Evolutionary conservation across 1,284 basidiomycete species (phyloP).

Genomic region (Anthracocystis setariae): DNA sequence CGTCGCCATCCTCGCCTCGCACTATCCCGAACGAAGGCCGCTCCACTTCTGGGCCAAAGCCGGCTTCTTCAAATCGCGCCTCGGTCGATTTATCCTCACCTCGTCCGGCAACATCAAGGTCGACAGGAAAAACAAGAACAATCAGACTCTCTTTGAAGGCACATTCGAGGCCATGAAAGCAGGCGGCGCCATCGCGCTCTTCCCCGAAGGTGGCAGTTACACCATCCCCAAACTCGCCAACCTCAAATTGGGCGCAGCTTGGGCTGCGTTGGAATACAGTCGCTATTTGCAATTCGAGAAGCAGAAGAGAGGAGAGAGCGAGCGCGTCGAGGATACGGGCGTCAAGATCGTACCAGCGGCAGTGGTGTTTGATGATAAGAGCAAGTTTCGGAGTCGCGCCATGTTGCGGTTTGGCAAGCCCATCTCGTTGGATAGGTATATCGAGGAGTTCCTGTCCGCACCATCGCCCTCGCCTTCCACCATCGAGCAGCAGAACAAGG

Average conservation of each 20-base stretch:
- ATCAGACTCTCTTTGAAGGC: constrained; percentile 85
- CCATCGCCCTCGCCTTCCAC: not conserved
- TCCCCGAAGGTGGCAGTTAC: constrained; percentile 82
- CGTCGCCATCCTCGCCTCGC: constrained; percentile 69
- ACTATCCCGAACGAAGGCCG: constrained; percentile 80
- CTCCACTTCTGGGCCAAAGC: constrained; percentile 92
- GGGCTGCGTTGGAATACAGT: constrained; percentile 91
- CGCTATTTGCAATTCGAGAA: constrained; percentile 68
- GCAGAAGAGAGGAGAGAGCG: not conserved
- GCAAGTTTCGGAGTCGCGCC: constrained; percentile 83
- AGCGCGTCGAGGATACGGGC: constrained; percentile 56
- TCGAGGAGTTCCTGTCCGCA: constrained; percentile 76
- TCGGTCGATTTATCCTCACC: constrained; percentile 78
- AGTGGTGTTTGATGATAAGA: constrained; percentile 93
- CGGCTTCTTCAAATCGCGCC: constrained; percentile 75
- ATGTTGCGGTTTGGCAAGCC: constrained; percentile 77
- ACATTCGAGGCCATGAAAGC: constrained; percentile 85
- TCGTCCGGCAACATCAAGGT: constrained; percentile 95
- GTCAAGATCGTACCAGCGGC: constrained; percentile 81
- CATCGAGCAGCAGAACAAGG: not conserved
- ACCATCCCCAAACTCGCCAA: constrained; percentile 91
- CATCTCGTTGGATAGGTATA: constrained; percentile 79
- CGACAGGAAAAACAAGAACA: constrained; percentile 89
- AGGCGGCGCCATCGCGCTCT: constrained; percentile 85
- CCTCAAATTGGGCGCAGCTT: constrained; percentile 93